Evolutionary conservation across 148 eudicot species (phyloP).

Genomic region (Camellia japonica): DNA sequence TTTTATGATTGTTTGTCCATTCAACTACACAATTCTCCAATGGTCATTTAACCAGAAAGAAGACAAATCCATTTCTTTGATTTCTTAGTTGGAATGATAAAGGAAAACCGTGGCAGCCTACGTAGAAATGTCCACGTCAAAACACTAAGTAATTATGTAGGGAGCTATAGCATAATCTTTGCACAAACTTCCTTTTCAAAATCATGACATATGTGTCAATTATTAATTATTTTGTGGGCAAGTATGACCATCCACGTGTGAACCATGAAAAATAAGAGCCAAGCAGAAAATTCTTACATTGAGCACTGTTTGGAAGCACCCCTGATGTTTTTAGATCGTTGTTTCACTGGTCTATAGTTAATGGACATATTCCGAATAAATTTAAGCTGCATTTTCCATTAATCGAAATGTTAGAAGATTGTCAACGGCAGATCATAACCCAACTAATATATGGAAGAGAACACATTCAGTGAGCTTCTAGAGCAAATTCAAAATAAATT

Average conservation of each 20-base stretch:
- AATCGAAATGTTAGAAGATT: background rate
- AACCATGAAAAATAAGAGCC: constrained; percentile 9
- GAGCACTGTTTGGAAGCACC: constrained; percentile 11
- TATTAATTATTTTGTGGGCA: background rate
- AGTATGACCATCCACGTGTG: background rate
- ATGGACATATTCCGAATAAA: constrained; percentile 36
- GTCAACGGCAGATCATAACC: background rate
- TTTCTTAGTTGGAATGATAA: too few species aligned
- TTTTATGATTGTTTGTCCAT: too few species aligned
- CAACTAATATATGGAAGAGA: background rate
- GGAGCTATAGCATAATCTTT: too few species aligned
- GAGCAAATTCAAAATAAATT: background rate
- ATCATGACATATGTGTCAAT: background rate
- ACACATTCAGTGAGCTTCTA: background rate
- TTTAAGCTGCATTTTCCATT: constrained; percentile 28
- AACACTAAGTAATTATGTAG: too few species aligned
- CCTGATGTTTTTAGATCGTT: constrained; percentile 10
- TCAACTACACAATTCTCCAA: too few species aligned
- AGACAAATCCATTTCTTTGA: too few species aligned
- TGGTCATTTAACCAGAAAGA: too few species aligned
- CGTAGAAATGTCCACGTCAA: too few species aligned
- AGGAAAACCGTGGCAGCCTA: too few species aligned
- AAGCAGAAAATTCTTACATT: constrained; percentile 23
- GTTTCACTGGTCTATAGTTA: constrained; percentile 25
- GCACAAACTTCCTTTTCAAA: too few species aligned